Percentiles rank a stretch among this genome's conserved stretches.
These are phyloP conservation scores for Chlorella ohadii DNA, from an alignment of 139 green algal species.

Conservation along the genomic window DNA sequence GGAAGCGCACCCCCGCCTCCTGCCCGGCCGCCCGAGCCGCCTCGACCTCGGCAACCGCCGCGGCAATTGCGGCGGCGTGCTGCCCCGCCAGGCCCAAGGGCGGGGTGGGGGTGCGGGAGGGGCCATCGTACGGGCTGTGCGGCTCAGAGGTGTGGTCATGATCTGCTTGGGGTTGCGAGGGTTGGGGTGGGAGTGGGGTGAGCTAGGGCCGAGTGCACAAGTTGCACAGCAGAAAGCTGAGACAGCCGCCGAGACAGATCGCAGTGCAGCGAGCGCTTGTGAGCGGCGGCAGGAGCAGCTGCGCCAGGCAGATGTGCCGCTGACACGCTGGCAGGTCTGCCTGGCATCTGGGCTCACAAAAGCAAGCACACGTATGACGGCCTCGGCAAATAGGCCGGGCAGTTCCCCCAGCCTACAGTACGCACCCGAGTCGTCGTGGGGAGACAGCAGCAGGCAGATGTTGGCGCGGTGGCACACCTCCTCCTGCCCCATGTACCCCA, in stretches of 20 bases:
- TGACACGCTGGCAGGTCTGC: neutral
- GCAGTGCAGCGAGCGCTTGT: too few species aligned
- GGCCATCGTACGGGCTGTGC: slow-evolving; percentile 22
- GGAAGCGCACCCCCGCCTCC: neutral
- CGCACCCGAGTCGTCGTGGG: slow-evolving; percentile 30
- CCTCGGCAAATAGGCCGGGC: neutral
- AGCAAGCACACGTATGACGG: neutral
- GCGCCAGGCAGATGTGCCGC: too few species aligned
- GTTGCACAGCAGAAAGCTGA: too few species aligned
- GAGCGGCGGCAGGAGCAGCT: too few species aligned
- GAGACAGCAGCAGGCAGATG: slow-evolving; percentile 54
- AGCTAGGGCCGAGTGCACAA: too few species aligned
- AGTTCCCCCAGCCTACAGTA: too few species aligned
- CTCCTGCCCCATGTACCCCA: slow-evolving; percentile 64
- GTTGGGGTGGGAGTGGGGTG: neutral
- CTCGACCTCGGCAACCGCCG: neutral
- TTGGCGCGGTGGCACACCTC: slow-evolving; percentile 78
- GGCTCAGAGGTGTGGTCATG: neutral
- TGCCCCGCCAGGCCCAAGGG: neutral
- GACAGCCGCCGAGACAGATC: too few species aligned
- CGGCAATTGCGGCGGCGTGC: slow-evolving; percentile 4
- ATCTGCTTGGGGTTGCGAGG: too few species aligned
- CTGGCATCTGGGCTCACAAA: neutral
- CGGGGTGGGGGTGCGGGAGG: slow-evolving; percentile 9
- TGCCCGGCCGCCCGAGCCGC: neutral